phyloP scores from a whole-genome alignment of 2,329 filamentous ascomycete species.

The Aspergillus phoenicis region DNA sequence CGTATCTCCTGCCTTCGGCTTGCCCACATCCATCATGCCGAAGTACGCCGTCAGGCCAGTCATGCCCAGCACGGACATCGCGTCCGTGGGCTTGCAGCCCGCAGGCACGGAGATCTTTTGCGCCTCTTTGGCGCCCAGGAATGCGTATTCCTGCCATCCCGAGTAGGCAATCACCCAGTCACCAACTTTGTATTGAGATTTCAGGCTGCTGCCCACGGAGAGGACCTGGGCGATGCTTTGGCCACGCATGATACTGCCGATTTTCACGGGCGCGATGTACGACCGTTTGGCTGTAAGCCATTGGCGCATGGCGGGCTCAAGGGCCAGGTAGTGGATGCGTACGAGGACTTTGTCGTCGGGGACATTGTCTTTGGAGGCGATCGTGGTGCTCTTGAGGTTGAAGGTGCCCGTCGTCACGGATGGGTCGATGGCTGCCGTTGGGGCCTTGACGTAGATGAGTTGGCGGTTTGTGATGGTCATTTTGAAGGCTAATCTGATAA shows the following conservation, averaged over 20 bases:
- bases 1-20: constrained; percentile 69
- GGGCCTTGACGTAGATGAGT: constrained; percentile 39
- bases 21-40: constrained; percentile 68
- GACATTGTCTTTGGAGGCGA: constrained; percentile 27
- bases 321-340: constrained; percentile 63
- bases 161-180: constrained; percentile 56
- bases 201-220: constrained; percentile 53
- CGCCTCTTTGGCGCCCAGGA: constrained; percentile 57
- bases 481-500: not conserved
- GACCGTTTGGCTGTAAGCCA: constrained; percentile 65
- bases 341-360: constrained; percentile 62
- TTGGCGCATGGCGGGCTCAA: constrained; percentile 76
- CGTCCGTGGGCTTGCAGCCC: constrained; percentile 59
- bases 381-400: constrained; percentile 32
- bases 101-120: constrained; percentile 49
- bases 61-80: constrained; percentile 64
- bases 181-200: constrained; percentile 31
- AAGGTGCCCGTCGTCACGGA: constrained; percentile 40
- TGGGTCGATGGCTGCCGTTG: constrained; percentile 40
- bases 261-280: constrained; percentile 69
- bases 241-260: constrained; percentile 71
- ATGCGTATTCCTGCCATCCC: constrained; percentile 69
- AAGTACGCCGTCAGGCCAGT: constrained; percentile 77
- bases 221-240: constrained; percentile 61
- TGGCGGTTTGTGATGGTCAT: constrained; percentile 38